Evolutionary conservation across 257 asterid species (phyloP), one percentile per base, ranked within the genome.

Genomic region (Solanum raphanifolium): DNA sequence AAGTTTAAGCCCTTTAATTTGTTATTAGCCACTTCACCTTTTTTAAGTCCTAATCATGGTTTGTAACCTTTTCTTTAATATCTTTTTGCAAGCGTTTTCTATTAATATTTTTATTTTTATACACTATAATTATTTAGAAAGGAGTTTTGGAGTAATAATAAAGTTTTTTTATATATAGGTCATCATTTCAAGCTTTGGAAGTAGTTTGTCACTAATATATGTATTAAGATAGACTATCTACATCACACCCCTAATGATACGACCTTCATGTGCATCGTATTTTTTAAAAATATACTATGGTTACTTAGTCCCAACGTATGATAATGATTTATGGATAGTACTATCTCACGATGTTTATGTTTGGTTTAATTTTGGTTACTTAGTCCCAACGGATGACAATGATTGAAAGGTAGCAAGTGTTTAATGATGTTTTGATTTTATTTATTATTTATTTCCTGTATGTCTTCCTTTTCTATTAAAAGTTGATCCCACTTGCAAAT

Each of bases 321-420:
- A 71, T 71, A 71, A 71, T 71, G 78, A 71, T 31, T 71, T 4
- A 71, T 71, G 39, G 39, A 71, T 16, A 71, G 39, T 31, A 71
- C 41, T 31, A 10, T 71, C 13, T 31, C 41, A 7, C 3, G n/a
- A 31, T 31, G 7, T 71, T 71, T 71, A 7, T 71, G 6, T 81
- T 29, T 81, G 11, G 68, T 29, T 46, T 46, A 16, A 34, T 81
- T 46, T 29, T 18, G 29, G 41, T 81, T 81, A 29, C 69, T 48
- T 82, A 82, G 43, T 82, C 86, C 69, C 69, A 31, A 82, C 66
- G 21, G 69, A 82, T 82, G 86, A 82, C 48, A 48, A 82, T 82
- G 69, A 82, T 82, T 82, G 86, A 48, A 9, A 62, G 85, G 1
- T 25, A 65, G 73, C 18, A 11, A 27, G 36, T 81, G 85, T 46